phyloP scores from a whole-genome alignment of 2,329 filamentous ascomycete genomes.

The Trichoderma aggressivum region DNA sequence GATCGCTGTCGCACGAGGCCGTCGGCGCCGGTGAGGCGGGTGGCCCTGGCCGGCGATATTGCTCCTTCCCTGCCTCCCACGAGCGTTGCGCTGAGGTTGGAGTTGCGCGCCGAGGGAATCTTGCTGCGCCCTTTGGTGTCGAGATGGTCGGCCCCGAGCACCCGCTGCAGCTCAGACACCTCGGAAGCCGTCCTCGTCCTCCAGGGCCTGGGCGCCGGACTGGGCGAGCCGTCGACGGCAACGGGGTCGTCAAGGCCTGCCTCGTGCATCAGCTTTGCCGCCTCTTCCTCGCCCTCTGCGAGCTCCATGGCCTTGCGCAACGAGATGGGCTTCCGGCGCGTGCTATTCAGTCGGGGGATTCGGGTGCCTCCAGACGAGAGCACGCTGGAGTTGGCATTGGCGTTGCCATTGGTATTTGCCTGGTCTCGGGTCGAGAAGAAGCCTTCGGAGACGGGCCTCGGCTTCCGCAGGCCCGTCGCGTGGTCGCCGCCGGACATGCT shows the following conservation, averaged over 20 bases:
- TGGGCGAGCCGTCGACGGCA: constrained; percentile 46
- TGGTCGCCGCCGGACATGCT: background rate
- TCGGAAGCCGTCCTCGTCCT: constrained; percentile 34
- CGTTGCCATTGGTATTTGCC: constrained; percentile 19
- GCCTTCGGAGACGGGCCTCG: constrained; percentile 24
- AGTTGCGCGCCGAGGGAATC: constrained; percentile 5
- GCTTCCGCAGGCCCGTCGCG: constrained; percentile 22
- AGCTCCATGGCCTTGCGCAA: constrained; percentile 42
- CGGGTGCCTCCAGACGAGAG: constrained; percentile 32
- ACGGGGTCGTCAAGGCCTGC: constrained; percentile 25
- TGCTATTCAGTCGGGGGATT: constrained; percentile 33
- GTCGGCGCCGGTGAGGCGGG: background rate
- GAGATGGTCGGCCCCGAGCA: constrained; percentile 31
- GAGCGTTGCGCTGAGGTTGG: constrained; percentile 8
- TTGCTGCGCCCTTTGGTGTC: constrained; percentile 29
- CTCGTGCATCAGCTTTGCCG: constrained; percentile 24
- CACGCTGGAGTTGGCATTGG: constrained; percentile 22
- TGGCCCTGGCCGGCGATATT: background rate
- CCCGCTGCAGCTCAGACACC: constrained; percentile 30
- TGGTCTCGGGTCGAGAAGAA: constrained; percentile 16
- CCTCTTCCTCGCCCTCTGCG: constrained; percentile 31
- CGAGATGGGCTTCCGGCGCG: constrained; percentile 36
- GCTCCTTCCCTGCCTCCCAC: constrained; percentile 9
- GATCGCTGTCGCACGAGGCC: background rate
- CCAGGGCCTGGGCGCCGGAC: constrained; percentile 48